These are phyloP conservation scores for Nitzschia sp. DNA, from an alignment of 108 stramenopile genomes.

Conservation along the genomic window DNA sequence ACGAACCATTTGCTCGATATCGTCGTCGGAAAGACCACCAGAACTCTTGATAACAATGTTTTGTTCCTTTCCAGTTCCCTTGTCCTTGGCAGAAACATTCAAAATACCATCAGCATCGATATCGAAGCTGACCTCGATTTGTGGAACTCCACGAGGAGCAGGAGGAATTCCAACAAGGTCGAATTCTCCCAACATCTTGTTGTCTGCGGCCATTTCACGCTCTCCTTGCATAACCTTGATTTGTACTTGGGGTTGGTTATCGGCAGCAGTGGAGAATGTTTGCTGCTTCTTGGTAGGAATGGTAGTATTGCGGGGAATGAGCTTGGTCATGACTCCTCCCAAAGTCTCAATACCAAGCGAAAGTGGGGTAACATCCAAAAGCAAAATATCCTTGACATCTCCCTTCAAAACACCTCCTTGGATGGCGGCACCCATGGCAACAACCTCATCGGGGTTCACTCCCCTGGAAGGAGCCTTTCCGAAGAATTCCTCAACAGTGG, in stretches of 20 bases:
- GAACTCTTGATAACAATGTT: constrained; percentile 95
- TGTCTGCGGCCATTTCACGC: constrained; percentile 99
- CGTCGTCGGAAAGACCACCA: constrained; percentile 95
- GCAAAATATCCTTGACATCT: constrained; percentile 98
- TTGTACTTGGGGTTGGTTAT: constrained; percentile 94
- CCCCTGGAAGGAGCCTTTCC: constrained; percentile 86
- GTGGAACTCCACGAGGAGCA: constrained; percentile 98
- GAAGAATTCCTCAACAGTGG: constrained; percentile 96
- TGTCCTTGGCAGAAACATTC: constrained; percentile 98
- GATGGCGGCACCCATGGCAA: constrained; percentile 99
- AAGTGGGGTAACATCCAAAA: constrained; percentile 98
- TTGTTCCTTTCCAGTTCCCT: constrained; percentile 99
- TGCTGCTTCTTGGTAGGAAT: constrained; percentile 99
- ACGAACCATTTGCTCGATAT: constrained; percentile 99
- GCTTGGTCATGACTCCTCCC: constrained; percentile 99
- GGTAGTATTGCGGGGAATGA: constrained; percentile 99
- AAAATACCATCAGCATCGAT: constrained; percentile 99
- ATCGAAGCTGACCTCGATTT: constrained; percentile 99
- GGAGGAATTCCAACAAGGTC: constrained; percentile 99
- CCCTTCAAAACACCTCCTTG: constrained; percentile 99
- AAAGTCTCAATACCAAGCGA: constrained; percentile 99
- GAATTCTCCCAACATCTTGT: constrained; percentile 98
- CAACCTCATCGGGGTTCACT: constrained; percentile 99
- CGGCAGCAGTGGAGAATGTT: constrained; percentile 98
- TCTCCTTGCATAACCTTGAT: constrained; percentile 99